Base-by-base conservation (phyloP, 1,284 basidiomycete genomes). In the Apiotrichum domesticum region DNA sequence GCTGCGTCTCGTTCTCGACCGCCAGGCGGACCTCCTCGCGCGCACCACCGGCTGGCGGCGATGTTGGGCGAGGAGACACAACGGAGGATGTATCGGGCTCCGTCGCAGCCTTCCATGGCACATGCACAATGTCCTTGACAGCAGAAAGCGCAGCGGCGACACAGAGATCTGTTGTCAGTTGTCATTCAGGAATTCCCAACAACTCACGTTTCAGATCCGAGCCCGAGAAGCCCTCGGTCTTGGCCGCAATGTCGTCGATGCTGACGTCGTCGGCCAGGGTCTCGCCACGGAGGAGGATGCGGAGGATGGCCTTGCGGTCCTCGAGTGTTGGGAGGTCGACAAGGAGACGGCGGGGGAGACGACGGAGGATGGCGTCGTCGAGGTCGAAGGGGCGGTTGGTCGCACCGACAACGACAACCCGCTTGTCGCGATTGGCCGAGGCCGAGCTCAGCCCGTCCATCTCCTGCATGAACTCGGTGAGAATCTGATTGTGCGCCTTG, bases 401-500 rank as follows among this genome's bases (percentile, higher is more conserved):
- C 2, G 94, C 94, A 37, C 94, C 94, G 58, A 98, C 92, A 49
- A 98, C 87, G 50, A 96, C 87, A 52, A 97, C 86, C 61, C 84
- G 87, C 69, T 86, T 86, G 64, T 90, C 89, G 67, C 82, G 83
- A 35, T 84, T 86, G 7, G 86, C 83, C 68, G 84, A 65, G 4
- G 75, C 72, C 4, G 75, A 77, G 33, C 63, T 90, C 56, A 95
- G 77, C 3, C 94, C 94, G 68, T 98, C 94, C 93, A 98, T 97
- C 72, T 96, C 93, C 72, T 97, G 93, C 94, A 98, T 97, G 73
- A 98, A 94, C 72, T 97, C 93, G 21, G 76, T 78, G 37, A 78
- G 58, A 46, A 76, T 62, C 53, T 74, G 78, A 62, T 88, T 83
- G 75, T 90, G 92, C 35, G 87, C 92, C 73, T 87, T 84, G 11